Base-by-base conservation (phyloP, 148 eudicot species). In the Chenopodium quinoa region DNA sequence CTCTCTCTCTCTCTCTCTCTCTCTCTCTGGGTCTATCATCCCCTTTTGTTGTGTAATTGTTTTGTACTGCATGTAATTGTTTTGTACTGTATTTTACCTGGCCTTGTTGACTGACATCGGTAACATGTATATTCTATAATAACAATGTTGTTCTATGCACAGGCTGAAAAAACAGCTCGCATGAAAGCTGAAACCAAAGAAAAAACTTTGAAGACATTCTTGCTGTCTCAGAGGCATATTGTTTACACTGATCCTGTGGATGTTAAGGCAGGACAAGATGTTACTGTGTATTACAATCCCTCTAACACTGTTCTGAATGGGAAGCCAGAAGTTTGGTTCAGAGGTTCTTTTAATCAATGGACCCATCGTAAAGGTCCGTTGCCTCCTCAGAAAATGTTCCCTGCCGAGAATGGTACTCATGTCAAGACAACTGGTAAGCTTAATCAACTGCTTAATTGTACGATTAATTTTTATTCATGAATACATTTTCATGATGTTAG, bases 271-370 rank as follows among this genome's bases (percentile, higher is more conserved):
- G 99, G 99, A 85, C 82, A 82, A 80, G 85, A 85, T 65, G 95
- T 92, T 66, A 92, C 95, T 31, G 88, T 97, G 52, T 90, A 88
- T 82, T 97, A 94, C 82, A 97, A 97, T 86, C 95, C 98, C 74
- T 81, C 89, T 52, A 94, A 91, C 86, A 92, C 98, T n/a, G 91
- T 92, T 63, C 86, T 97, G 68, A 91, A 89, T 86, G 98, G 98
- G 80, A 97, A 94, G 78, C 83, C 97, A 48, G 98, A 97, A 89
- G 82, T 92, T 84, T 97, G 99, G 99, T 92, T 97, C 81, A 89
- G 99, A 86, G 80, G 97, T 86, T 97, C 98, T 27, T 97, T 97
- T 83, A 97, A 97, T 78, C 94, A 95, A 48, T 97, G 99, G 99
- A 91, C 95, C 62, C 98, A 97, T 80, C 97, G 90, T 68, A 81